These are phyloP conservation scores for Dacryopinax spathularia DNA, from an alignment of 768 basidiomycete species.

Conservation along the genomic window DNA sequence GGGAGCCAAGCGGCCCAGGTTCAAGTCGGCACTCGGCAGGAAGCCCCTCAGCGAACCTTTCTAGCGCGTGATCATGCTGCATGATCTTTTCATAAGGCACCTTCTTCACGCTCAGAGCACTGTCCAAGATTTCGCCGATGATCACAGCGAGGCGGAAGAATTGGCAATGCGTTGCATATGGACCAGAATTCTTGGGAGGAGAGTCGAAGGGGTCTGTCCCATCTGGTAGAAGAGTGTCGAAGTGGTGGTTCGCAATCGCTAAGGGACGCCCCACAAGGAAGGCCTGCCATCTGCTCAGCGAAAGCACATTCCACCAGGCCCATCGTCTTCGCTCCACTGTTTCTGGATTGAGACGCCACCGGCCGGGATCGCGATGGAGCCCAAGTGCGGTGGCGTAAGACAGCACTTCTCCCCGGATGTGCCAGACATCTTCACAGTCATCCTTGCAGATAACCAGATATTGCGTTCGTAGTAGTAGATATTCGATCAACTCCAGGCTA, in stretches of 20 bases:
- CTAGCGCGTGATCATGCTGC: slow-evolving; percentile 55
- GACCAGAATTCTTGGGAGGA: slow-evolving; percentile 44
- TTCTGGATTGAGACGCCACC: slow-evolving; percentile 49
- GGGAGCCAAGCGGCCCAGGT: slow-evolving; percentile 60
- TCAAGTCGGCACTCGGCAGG: slow-evolving; percentile 57
- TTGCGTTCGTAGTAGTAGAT: slow-evolving; percentile 53
- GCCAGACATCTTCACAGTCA: slow-evolving; percentile 72
- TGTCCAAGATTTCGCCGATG: slow-evolving; percentile 74
- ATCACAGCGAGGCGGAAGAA: slow-evolving; percentile 64
- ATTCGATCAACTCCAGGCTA: slow-evolving; percentile 60
- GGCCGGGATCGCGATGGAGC: slow-evolving; percentile 71
- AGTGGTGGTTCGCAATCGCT: slow-evolving; percentile 63
- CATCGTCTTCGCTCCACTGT: slow-evolving; percentile 65
- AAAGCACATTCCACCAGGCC: slow-evolving; percentile 82
- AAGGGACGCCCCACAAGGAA: slow-evolving; percentile 75
- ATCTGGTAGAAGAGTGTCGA: slow-evolving; percentile 65
- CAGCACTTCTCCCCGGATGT: slow-evolving; percentile 54
- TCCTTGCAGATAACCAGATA: slow-evolving; percentile 60
- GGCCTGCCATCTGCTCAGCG: slow-evolving; percentile 55
- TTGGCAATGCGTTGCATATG: slow-evolving; percentile 57
- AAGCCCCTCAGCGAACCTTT: slow-evolving; percentile 63
- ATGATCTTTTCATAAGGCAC: slow-evolving; percentile 61
- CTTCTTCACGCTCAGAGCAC: slow-evolving; percentile 65
- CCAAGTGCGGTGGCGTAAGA: slow-evolving; percentile 71
- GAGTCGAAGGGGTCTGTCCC: slow-evolving; percentile 37